Percentiles rank a stretch among this genome's conserved stretches.
phyloP scores from a whole-genome alignment of 768 basidiomycete genomes.

The Hysterangium stoloniferum region DNA sequence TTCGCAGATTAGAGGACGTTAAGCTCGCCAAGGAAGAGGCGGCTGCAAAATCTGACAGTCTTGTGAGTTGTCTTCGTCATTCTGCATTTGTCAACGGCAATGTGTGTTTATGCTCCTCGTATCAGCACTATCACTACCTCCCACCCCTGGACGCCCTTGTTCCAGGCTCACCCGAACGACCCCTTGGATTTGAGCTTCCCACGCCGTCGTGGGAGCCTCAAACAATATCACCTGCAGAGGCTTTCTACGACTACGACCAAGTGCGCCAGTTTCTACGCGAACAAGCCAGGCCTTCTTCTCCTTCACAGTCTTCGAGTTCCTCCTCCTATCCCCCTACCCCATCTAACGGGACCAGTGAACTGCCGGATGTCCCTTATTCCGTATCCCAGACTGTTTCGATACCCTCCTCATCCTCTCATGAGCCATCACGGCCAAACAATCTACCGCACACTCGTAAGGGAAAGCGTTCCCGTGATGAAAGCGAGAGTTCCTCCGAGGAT shows the following conservation, averaged over 20 bases:
- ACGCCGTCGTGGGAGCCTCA: not conserved
- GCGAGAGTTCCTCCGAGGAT: not conserved
- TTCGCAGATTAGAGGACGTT: not conserved
- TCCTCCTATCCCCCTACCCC: not conserved
- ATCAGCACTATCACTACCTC: not conserved
- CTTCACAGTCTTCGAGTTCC: not conserved
- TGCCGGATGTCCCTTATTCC: not conserved
- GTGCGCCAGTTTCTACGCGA: not conserved
- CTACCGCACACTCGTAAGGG: not conserved
- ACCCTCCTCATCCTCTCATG: not conserved
- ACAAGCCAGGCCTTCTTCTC: constrained; percentile 6
- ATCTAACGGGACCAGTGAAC: not conserved
- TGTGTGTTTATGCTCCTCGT: not conserved
- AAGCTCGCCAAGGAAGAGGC: not conserved
- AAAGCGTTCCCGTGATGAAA: not conserved
- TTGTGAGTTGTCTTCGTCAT: not conserved
- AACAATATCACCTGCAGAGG: not conserved
- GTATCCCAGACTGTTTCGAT: not conserved
- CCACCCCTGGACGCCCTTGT: not conserved
- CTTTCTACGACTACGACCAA: constrained; percentile 5
- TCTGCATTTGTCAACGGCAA: not conserved
- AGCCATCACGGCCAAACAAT: not conserved
- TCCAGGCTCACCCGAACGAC: not conserved
- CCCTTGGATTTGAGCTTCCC: not conserved
- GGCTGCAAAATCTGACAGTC: not conserved